Evolutionary conservation across 441 rosid species (phyloP).

Genomic region (Pelargonium australe): DNA sequence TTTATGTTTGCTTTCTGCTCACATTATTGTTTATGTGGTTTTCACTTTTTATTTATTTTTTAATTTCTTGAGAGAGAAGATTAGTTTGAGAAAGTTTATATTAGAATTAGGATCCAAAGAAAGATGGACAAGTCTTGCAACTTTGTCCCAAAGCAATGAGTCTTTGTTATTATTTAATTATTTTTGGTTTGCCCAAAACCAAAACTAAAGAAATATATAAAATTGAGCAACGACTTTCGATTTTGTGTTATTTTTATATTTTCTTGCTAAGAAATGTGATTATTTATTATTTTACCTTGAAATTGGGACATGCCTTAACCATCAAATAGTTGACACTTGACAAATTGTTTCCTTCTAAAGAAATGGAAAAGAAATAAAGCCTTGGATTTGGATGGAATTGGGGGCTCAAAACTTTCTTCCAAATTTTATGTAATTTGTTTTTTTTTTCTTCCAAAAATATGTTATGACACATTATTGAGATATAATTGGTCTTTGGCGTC

Average conservation of each 20-base stretch:
- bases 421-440: too few relatives aligned
- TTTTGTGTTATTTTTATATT: too few relatives aligned
- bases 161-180: too few relatives aligned
- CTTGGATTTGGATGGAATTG: not conserved
- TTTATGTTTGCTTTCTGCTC: not conserved
- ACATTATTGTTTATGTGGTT: not conserved
- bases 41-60: too few relatives aligned
- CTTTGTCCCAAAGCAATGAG: not conserved
- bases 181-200: not conserved
- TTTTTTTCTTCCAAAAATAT: too few relatives aligned
- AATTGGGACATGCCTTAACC: too few relatives aligned
- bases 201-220: too few relatives aligned
- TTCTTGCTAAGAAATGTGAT: not conserved
- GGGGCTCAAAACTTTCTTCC: not conserved
- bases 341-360: not conserved
- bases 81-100: not conserved
- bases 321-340: not conserved
- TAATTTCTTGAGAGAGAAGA: too few relatives aligned
- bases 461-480: too few relatives aligned
- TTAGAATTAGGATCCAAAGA: not conserved
- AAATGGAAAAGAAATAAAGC: not conserved
- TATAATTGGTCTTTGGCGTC: too few relatives aligned
- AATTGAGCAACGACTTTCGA: not conserved
- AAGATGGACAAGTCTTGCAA: not conserved
- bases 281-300: not conserved